A percentile compares a stretch with the other conserved stretches of the same genome.
Evolutionary conservation across 768 basidiomycete species (phyloP).

Genomic region (Pseudohyphozyma bogoriensis): DNA sequence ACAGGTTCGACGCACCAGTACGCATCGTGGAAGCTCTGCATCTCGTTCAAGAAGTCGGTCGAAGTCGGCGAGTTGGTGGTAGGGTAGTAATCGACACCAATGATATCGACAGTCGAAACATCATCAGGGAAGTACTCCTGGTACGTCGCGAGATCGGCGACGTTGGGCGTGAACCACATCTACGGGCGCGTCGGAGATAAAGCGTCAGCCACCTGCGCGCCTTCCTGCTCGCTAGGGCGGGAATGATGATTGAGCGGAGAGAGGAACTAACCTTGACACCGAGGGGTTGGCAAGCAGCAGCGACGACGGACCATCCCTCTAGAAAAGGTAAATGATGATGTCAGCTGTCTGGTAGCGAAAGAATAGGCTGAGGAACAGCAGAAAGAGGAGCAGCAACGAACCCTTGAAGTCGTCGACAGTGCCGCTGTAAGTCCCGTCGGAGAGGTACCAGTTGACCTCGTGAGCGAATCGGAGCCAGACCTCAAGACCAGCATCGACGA

Average conservation of each 20-base stretch:
- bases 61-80: conserved; percentile 3
- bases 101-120: conserved; percentile 24
- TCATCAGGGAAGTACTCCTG: conserved; percentile 31
- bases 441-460: conserved; percentile 33
- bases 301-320: no score
- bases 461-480: conserved; percentile 35
- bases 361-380: no score
- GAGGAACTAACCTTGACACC: no score
- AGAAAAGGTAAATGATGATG: no score
- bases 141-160: conserved; percentile 16
- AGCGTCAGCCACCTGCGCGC: no score
- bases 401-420: conserved; percentile 28
- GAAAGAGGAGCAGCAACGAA: no score
- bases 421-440: conserved; percentile 31
- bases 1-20: no score
- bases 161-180: conserved; percentile 28
- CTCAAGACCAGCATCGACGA: conserved; percentile 33
- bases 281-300: no score
- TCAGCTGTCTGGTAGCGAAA: no score
- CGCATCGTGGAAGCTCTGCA: conserved; percentile 32
- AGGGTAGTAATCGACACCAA: conserved; percentile 32
- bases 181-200: no score
- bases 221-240: no score
- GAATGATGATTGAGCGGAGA: no score
- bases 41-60: conserved; percentile 16